Evolutionary conservation across 495 filamentous ascomycete genomes (phyloP).

Genomic region (Trichoderma reesei): DNA sequence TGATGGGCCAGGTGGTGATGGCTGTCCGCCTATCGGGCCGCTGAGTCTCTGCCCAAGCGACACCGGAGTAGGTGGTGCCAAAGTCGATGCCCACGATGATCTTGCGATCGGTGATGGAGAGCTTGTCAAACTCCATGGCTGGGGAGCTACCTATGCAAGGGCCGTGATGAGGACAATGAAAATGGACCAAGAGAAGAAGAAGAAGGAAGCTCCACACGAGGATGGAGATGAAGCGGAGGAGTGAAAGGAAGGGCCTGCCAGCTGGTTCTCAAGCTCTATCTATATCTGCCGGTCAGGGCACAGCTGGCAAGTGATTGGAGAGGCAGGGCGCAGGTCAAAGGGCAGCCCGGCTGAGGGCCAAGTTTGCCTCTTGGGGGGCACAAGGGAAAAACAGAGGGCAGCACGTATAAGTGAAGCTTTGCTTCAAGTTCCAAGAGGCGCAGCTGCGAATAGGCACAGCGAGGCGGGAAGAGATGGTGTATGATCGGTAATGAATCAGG

Average conservation of each 20-base stretch:
- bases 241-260: background rate
- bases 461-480: background rate
- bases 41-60: slow-evolving; percentile 24
- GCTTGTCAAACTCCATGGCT: slow-evolving; percentile 23
- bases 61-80: slow-evolving; percentile 41
- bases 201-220: background rate
- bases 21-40: slow-evolving; percentile 26
- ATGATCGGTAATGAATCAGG: background rate
- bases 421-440: background rate
- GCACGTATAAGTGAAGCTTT: slow-evolving; percentile 1
- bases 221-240: background rate
- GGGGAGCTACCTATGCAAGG: background rate
- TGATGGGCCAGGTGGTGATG: slow-evolving; percentile 34
- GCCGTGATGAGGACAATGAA: too few relatives aligned
- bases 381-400: background rate
- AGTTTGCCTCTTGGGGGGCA: background rate
- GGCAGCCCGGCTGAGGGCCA: background rate
- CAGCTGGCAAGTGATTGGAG: too few relatives aligned
- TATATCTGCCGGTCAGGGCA: too few relatives aligned
- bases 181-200: background rate
- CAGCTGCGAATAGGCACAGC: background rate
- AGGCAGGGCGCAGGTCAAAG: too few relatives aligned
- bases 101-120: slow-evolving; percentile 23
- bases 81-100: slow-evolving; percentile 34
- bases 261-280: background rate